These are phyloP conservation scores for Fonsecaea pugnacius DNA, from an alignment of 2,329 filamentous ascomycete genomes.

Conservation along the genomic window DNA sequence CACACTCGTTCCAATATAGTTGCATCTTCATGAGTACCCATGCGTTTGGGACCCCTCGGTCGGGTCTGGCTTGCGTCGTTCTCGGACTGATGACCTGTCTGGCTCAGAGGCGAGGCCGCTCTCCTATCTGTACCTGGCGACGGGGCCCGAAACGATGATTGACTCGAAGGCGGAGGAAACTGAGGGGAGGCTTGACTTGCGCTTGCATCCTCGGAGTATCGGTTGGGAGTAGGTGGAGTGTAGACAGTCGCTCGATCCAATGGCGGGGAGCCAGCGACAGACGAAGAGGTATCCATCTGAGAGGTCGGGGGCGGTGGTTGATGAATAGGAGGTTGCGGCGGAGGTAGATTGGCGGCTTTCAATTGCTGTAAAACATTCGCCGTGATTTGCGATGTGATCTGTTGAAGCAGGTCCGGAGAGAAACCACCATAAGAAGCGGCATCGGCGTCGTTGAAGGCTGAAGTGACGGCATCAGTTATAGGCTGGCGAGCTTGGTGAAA, in stretches of 20 bases:
- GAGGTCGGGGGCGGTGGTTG: conserved; percentile 40
- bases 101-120: conserved; percentile 44
- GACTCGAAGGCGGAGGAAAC: conserved; percentile 26
- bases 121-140: conserved; percentile 38
- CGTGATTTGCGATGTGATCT: conserved; percentile 62
- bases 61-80: conserved; percentile 36
- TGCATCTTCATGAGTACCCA: conserved; percentile 52
- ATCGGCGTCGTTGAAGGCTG: conserved; percentile 59
- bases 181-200: conserved; percentile 26
- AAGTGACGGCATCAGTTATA: conserved; percentile 62
- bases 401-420: conserved; percentile 64
- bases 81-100: conserved; percentile 43
- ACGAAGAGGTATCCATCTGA: conserved; percentile 41
- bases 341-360: conserved; percentile 51
- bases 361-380: conserved; percentile 63
- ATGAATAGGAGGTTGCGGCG: conserved; percentile 33
- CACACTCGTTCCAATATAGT: conserved; percentile 73
- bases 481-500: conserved; percentile 46
- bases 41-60: conserved; percentile 44
- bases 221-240: conserved; percentile 60
- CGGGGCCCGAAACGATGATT: conserved; percentile 36
- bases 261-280: conserved; percentile 49
- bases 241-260: conserved; percentile 51
- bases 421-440: conserved; percentile 52
- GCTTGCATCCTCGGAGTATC: conserved; percentile 34